Base-by-base conservation (phyloP, 345 rosid genomes). In the Gossypium turneri region DNA sequence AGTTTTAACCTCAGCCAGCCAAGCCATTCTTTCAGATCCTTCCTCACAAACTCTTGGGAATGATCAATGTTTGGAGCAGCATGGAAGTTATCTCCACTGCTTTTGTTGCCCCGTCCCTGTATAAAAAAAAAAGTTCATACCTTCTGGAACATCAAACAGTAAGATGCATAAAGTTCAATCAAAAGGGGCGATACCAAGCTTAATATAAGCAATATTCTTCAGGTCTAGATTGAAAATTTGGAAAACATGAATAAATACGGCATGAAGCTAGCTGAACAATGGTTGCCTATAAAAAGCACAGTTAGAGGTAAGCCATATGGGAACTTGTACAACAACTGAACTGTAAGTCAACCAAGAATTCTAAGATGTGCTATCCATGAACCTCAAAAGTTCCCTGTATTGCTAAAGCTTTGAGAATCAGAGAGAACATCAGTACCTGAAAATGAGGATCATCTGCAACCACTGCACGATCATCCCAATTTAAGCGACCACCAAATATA, bases 61-160 rank as follows among this genome's bases (percentile, higher is more conserved):
- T 94, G 98, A 81, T 94, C 98, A 78, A 94, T 94, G 85, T 94
- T 94, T 75, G 98, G 98, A 47, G 98, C 98, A 77, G 98, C 98
- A 84, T 94, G 98, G 79, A 94, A 94, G 85, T 83, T 89, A 79
- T 94, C 98, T 71, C 98, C 98, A 72, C 98, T 94, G 75, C 98
- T 94, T 84, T 90, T 94, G 84, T 92, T 94, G 80, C 98, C 98
- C 73, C 92, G 83, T 56, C 98, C 98, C 98, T 94, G 92, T 70
- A 81, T 66, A 22, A 82, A 20, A 70, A 77, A 74, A 58, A 56
- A 16, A 13, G 59, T 59, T 53, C 55, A 73, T 56, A 27, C 27
- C 15, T 50, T 51, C 55, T 55, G 16, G 4, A 63, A 65, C 56
- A 38, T 41, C 70, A 19, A 34, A 41, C 38, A 20, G 2, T 47